These are phyloP conservation scores for Tephrocybe sp. DNA, from an alignment of 768 basidiomycete genomes.

Conservation along the genomic window DNA sequence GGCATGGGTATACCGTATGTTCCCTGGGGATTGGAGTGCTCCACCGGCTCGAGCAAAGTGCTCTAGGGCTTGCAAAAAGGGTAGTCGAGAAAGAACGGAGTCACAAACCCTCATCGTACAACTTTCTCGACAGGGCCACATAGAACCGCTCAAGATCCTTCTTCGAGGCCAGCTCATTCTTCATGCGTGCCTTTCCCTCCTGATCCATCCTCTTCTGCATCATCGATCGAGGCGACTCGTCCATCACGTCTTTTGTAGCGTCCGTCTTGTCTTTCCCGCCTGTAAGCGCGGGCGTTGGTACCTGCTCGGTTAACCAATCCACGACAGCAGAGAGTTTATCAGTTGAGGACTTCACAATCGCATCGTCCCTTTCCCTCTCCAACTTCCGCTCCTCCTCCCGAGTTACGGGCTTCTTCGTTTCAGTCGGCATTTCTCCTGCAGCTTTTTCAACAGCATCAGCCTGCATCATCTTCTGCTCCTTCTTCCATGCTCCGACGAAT, in stretches of 20 bases:
- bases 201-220: constrained; percentile 20
- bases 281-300: constrained; percentile 38
- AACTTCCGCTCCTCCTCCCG: constrained; percentile 22
- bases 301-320: constrained; percentile 78
- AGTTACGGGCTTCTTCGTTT: constrained; percentile 7
- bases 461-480: constrained; percentile 47
- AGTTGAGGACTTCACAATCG: constrained; percentile 62
- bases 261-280: constrained; percentile 12
- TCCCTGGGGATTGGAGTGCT: too few species aligned
- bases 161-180: constrained; percentile 60
- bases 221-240: constrained; percentile 15
- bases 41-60: too few species aligned
- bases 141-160: constrained; percentile 88
- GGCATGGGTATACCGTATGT: background rate
- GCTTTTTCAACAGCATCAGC: constrained; percentile 28
- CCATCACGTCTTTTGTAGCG: constrained; percentile 11
- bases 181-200: constrained; percentile 27
- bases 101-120: constrained; percentile 92
- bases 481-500: constrained; percentile 63
- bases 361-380: constrained; percentile 36
- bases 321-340: constrained; percentile 74
- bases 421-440: background rate
- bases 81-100: background rate
- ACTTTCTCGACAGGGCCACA: constrained; percentile 81
- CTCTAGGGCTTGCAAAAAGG: too few species aligned